Percentiles rank a stretch among this genome's conserved stretches.
These are phyloP conservation scores for Crataegus laevigata DNA, from an alignment of 306 rosid species.

Conservation along the genomic window DNA sequence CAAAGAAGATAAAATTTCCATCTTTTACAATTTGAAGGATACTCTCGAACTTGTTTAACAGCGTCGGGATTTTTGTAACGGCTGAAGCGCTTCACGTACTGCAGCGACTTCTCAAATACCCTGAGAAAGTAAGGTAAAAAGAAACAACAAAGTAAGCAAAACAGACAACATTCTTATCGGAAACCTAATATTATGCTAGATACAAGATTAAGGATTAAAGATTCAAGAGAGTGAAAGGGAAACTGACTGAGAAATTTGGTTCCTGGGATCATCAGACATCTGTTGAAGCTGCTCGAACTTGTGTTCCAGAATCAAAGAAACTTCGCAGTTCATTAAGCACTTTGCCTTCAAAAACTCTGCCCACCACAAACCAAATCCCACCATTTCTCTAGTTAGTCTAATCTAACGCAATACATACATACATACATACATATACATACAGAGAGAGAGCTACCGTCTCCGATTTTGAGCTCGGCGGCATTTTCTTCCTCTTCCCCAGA, in stretches of 20 bases:
- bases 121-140: conserved; percentile 25
- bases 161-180: not conserved
- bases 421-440: not conserved
- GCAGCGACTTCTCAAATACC: conserved; percentile 93
- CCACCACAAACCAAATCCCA: not conserved
- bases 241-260: conserved; percentile 89
- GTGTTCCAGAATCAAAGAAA: conserved; percentile 87
- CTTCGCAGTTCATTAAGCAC: conserved; percentile 96
- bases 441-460: conserved; percentile 52
- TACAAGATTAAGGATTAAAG: too few species aligned
- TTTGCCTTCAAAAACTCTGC: conserved; percentile 93
- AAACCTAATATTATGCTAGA: too few species aligned
- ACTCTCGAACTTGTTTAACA: conserved; percentile 98
- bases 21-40: conserved; percentile 40
- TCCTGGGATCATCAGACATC: conserved; percentile 78
- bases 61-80: conserved; percentile 97
- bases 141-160: not conserved
- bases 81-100: conserved; percentile 96
- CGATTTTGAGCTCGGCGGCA: conserved; percentile 94
- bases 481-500: conserved; percentile 95
- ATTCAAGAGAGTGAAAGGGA: not conserved
- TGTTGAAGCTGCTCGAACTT: conserved; percentile 97
- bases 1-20: not conserved
- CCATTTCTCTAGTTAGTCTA: not conserved
- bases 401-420: too few species aligned